Base-by-base conservation (phyloP, 139 green algal genomes). In the Chlorella sorokiniana region DNA sequence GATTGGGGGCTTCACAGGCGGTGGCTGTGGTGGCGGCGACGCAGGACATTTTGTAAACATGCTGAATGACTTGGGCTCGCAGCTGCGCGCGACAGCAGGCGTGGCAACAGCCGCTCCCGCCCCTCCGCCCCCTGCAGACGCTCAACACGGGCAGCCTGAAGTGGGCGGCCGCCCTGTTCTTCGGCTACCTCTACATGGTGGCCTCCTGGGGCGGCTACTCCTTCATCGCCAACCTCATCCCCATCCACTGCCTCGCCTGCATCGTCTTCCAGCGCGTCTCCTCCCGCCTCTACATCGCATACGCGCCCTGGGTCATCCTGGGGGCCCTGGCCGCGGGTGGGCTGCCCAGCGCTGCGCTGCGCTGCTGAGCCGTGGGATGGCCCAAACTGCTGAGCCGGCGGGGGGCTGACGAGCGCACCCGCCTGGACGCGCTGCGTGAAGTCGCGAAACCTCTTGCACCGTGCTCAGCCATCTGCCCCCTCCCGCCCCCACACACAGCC, bases 221-320 rank as follows among this genome's bases (percentile, higher is more conserved):
- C n/a, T 99, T 99, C 90, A 95, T 99, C 83, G 97, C 98, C 91
- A 99, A 99, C 88, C 86, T 99, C 68, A 83, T 99, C 69, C 95
- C 95, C 37, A 96, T 99, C 65, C 97, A 99, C 89, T 94, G 90
- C 75, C 85, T 99, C 56, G 93, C 92, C 8, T 94, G 87, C 69
- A 86, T 97, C 41, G 86, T 96, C 41, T 92, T 90, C 22, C 91
- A 91, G 2, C 82, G 93, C 38, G 75, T 94, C 3, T 90, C 83
- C 9, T 27, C 33, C 9, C 68, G 89, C 33, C 90, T 97, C 18
- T 98, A 98, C 84, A 78, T 97, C 5, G 94, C 94, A 0, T 97
- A 94, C 78, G 91, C 94, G 11, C 94, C 94, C 0, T 87, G 96
- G 27, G 86, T 97, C 20, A 85, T 95, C 25, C 54, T 96, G 44